Evolutionary conservation across 2,329 filamentous ascomycete species (phyloP), one percentile per base, ranked within the genome.

Genomic region (Alternaria consortialis): DNA sequence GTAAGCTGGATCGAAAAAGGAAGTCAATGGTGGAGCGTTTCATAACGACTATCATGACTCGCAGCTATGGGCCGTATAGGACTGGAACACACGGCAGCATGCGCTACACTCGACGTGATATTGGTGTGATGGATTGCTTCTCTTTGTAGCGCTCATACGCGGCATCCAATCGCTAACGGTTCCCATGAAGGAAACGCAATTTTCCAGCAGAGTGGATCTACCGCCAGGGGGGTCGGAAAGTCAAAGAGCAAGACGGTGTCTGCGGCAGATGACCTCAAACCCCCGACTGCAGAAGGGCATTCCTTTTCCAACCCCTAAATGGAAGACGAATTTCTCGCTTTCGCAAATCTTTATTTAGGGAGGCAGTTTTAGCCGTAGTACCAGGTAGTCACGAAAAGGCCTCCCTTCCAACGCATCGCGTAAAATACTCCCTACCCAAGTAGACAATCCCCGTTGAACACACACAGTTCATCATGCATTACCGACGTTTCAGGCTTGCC

Each of bases 401-500:
- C 31, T 31, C 29, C 32, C 43, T 55, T 47, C 7, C 40, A 34
- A 47, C 20, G 20, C n/a, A 47, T 60, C 44, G 44, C 31, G 52
- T 43, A 44, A 39, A 53, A 20, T 36, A 5, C 20, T n/a, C 17
- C 29, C 47, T 31, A 51, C 36, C 46, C 40, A 40, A 53, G 34
- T 46, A 43, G 44, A 37, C 48, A 43, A 57, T 34, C 29, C 54
- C 54, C 31, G 46, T 15, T n/a, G 15, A 61, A 61, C 48, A 42
- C 48, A n/a, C 20, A 47, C 34, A 29, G 53, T 60, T 36, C 53
- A 53, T 17, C 31, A 44, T 27, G 46, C 51, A 55, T 44, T 53
- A 46, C 52, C 56, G 52, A 47, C 52, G 50, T 64, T 62, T 58
- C 59, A 62, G 56, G 48, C 62, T 53, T 56, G 59, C 55, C 55